These are phyloP conservation scores for Paramecium bursaria DNA, from an alignment of 73 alveolate species.

Conservation along the genomic window DNA sequence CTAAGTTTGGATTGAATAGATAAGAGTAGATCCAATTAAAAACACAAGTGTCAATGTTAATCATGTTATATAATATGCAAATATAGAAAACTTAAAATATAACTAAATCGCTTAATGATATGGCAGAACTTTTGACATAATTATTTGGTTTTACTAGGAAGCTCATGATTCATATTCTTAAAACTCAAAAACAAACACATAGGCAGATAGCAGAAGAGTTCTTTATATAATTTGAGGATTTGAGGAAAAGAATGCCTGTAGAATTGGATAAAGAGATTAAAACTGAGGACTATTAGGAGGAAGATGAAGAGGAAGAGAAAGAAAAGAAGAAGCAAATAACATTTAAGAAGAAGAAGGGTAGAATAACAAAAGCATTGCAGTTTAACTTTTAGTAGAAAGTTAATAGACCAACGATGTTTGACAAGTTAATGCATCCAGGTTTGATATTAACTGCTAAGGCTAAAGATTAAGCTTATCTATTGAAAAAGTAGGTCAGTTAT, in stretches of 20 bases:
- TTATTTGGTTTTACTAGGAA: slow-evolving; percentile 33
- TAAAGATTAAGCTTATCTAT: slow-evolving; percentile 49
- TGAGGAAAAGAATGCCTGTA: slow-evolving; percentile 62
- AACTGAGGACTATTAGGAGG: slow-evolving; percentile 25
- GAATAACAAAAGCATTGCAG: slow-evolving; percentile 57
- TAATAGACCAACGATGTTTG: slow-evolving; percentile 8
- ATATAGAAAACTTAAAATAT: slow-evolving; percentile 23
- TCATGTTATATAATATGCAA: slow-evolving; percentile 62
- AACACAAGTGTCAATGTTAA: slow-evolving; percentile 60
- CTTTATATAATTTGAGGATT: slow-evolving; percentile 42
- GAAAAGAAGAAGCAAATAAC: slow-evolving; percentile 48
- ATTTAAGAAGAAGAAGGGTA: slow-evolving; percentile 51
- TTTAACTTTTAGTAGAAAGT: slow-evolving; percentile 45
- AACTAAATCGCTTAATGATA: slow-evolving; percentile 61
- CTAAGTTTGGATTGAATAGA: slow-evolving; percentile 51
- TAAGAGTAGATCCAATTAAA: slow-evolving; percentile 43
- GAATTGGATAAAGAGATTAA: slow-evolving; percentile 63
- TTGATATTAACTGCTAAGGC: slow-evolving; percentile 42
- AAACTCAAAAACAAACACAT: slow-evolving; percentile 64
- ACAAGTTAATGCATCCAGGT: slow-evolving; percentile 59
- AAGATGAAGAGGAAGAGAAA: slow-evolving; percentile 68
- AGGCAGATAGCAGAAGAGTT: slow-evolving; percentile 59
- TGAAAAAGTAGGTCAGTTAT: slow-evolving; percentile 49
- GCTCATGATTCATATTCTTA: slow-evolving; percentile 54
- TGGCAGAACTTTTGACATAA: slow-evolving; percentile 45